phyloP scores from a whole-genome alignment of 208 protist genomes.

The Trypanosoma conorhini region DNA sequence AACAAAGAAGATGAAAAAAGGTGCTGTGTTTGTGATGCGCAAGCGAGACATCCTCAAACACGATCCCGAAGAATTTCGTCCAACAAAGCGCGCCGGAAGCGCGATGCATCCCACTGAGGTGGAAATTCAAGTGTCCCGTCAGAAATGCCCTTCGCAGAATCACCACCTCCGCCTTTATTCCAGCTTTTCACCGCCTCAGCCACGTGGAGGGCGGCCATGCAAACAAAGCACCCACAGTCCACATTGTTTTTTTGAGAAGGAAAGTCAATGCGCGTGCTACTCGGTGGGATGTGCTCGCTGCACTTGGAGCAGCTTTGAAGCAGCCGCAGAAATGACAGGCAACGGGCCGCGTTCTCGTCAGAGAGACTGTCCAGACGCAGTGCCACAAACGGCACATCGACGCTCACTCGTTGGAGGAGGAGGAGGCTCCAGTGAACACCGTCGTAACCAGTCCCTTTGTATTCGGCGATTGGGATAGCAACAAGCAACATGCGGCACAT shows the following conservation, averaged over 20 bases:
- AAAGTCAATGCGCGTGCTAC: conserved; percentile 10
- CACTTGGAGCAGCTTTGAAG: conserved; percentile 3
- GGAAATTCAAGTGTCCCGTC: neutral
- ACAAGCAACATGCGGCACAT: conserved; percentile 6
- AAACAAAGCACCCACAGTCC: conserved; percentile 26
- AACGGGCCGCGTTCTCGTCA: conserved; percentile 5
- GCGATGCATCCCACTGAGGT: neutral
- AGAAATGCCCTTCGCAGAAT: neutral
- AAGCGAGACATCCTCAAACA: neutral
- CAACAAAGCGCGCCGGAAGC: conserved; percentile 1
- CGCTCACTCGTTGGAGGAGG: conserved; percentile 1
- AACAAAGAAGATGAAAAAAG: neutral
- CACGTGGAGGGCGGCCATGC: conserved; percentile 9
- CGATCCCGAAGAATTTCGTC: neutral
- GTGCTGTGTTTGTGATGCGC: neutral
- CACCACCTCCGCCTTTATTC: neutral
- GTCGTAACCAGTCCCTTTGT: neutral
- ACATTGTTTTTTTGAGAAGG: conserved; percentile 19
- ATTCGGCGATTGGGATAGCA: conserved; percentile 24
- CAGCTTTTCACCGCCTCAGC: conserved; percentile 1
- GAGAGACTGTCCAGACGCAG: conserved; percentile 17
- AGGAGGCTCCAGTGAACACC: conserved; percentile 22
- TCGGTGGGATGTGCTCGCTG: conserved; percentile 2
- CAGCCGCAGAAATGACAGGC: conserved; percentile 4
- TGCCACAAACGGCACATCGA: conserved; percentile 11